phyloP scores from a whole-genome alignment of 139 green algal genomes.

The Asterochloris sp. region DNA sequence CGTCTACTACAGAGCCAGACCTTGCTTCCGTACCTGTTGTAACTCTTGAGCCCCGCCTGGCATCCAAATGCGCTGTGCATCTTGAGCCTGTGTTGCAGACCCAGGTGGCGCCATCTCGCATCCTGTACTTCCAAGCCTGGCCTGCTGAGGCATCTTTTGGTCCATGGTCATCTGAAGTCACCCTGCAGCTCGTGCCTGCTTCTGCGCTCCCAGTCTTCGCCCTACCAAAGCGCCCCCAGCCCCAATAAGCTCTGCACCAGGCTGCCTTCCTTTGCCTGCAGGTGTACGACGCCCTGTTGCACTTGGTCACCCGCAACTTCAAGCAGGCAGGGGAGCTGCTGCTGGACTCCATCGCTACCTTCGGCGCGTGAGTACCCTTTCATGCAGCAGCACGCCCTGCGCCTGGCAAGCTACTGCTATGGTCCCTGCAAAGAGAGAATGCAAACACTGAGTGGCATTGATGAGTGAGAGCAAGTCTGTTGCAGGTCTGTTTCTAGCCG shows the following conservation, averaged over 20 bases:
- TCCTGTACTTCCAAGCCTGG: background rate
- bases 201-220: constrained; percentile 98
- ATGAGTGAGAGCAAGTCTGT: background rate
- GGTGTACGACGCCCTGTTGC: constrained; percentile 94
- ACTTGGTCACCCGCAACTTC: constrained; percentile 84
- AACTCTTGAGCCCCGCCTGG: too few species aligned
- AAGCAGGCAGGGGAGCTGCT: constrained; percentile 82
- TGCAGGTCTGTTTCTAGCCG: background rate
- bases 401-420: background rate
- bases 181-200: constrained; percentile 87
- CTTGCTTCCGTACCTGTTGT: too few species aligned
- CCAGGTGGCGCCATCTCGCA: too few species aligned
- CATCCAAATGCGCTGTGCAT: too few species aligned
- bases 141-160: constrained; percentile 4
- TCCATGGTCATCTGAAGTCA: constrained; percentile 12
- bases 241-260: constrained; percentile 25
- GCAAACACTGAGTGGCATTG: too few species aligned
- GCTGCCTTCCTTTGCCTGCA: too few species aligned
- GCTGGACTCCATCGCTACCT: constrained; percentile 94
- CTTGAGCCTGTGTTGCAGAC: too few species aligned
- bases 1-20: too few species aligned
- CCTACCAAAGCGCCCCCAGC: constrained; percentile 32
- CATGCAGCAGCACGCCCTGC: background rate
- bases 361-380: constrained; percentile 66
- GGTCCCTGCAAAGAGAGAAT: background rate